Base-by-base conservation (phyloP, 2,329 filamentous ascomycete genomes). In the Hypoxylon rubiginosum region DNA sequence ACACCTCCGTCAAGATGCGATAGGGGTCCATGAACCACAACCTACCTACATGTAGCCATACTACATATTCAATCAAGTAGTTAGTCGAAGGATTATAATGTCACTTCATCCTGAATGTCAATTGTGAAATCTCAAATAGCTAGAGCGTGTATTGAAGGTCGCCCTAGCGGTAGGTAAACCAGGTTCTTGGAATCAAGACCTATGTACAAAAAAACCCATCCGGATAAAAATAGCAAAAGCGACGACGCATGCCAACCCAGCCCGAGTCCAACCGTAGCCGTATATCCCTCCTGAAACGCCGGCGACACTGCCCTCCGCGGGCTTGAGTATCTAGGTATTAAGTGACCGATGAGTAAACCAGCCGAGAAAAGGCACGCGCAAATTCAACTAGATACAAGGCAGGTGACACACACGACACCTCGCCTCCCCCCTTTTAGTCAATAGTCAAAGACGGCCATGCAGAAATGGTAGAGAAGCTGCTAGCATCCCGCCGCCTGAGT, bases 401-500 rank as follows among this genome's bases (percentile, higher is more conserved):
- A 36, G 34, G 34, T 36, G 48, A n/a, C n/a, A 39, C 19, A 26
- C 32, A 19, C 26, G 46, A 26, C 19, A 51, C n/a, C n/a, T n/a
- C n/a, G n/a, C n/a, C n/a, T 17, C 21, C 21, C 43, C 28, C 48
- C 34, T 13, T 26, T 50, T 59, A 41, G 59, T 73, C 13, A 34
- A 1, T 10, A 43, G 13, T 19, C 39, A 7, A 17, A 43, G 39
- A 43, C 39, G 39, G 39, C n/a, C 39, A 17, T 43, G 6, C 39
- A 43, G 39, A 43, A 1, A n/a, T 10, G n/a, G n/a, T 8, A 43
- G n/a, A 43, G 39, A 43, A 43, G 39, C 39, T 43, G 39, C 39
- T 64, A 76, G 69, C 74, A 76, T 53, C 50, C 53, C 15, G 65
- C 30, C 4, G 50, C 49, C 51, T 69, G 73, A 0, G 70, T 61